Evolutionary conservation across 768 basidiomycete species (phyloP), one percentile per base, ranked within the genome.

Genomic region (Thelephora ganbajun): DNA sequence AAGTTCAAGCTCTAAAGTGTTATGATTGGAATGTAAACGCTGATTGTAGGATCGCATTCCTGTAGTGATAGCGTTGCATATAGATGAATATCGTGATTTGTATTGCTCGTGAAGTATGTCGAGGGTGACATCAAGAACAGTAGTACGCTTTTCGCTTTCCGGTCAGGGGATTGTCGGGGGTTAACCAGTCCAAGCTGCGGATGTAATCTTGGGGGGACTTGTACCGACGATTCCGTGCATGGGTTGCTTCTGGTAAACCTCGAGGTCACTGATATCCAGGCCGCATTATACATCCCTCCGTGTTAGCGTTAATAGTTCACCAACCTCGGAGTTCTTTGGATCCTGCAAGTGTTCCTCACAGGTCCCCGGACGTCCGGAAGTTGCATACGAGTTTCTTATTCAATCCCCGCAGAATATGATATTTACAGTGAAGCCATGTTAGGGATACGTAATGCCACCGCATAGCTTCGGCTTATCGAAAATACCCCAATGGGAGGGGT

Each of bases 351-450:
- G 69, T 9, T 73, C 70, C n/a, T 69, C 57, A 55, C 86, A 88
- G 26, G 82, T 80, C 36, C 84, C 86, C 3, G 85, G 82, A 54
- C 86, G 88, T n/a, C 72, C 73, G 2, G 73, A 79, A 9, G 81
- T 81, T 5, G 75, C 72, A 55, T 87, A 86, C 4, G 81, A 79
- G 59, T 86, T 85, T 22, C 84, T 84, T 13, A 85, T 85, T 85
- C 85, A 87, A 62, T 86, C 84, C 79, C 84, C 85, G 56, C 85
- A 88, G 54, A 87, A 83, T 2, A 85, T 88, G 54, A 87, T 85
- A 59, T 88, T 83, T 86, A 47, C 18, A 41, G 44, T 33, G 26
- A 9, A 30, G 37, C 41, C 39, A 33, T 16, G 34, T 65, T 20
- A 63, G 56, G 39, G 22, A n/a, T n/a, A 39, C 39, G 16, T 14